These are phyloP conservation scores for Herpetomonas tarakana DNA, from an alignment of 208 protist species.

Conservation along the genomic window DNA sequence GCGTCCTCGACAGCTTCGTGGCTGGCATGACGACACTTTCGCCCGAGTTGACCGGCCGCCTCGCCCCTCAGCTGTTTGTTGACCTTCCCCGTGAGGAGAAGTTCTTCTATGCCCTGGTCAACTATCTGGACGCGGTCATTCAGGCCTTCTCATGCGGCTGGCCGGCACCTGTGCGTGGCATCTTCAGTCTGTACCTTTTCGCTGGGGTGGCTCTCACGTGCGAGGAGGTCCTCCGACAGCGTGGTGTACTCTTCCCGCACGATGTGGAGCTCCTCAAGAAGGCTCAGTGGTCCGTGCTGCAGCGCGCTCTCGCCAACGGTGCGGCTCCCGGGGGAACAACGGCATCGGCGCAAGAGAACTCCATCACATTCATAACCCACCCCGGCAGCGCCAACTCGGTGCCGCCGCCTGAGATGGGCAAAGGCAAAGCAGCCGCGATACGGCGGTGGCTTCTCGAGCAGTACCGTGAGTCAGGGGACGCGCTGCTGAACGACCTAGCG, in stretches of 20 bases:
- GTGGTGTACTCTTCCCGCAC: slow-evolving; percentile 28
- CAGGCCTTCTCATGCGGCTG: slow-evolving; percentile 60
- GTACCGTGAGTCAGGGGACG: slow-evolving; percentile 24
- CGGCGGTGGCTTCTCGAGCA: neutral
- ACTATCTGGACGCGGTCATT: slow-evolving; percentile 57
- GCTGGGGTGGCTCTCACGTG: slow-evolving; percentile 22
- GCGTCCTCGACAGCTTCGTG: slow-evolving; percentile 52
- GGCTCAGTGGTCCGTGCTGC: slow-evolving; percentile 34
- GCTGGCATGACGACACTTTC: slow-evolving; percentile 30
- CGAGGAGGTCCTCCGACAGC: slow-evolving; percentile 18
- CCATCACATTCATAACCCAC: too few species aligned
- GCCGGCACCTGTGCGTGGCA: slow-evolving; percentile 48
- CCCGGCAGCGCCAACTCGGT: too few species aligned
- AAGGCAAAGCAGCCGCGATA: too few species aligned
- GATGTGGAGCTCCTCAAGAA: slow-evolving; percentile 30
- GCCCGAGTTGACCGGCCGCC: slow-evolving; percentile 33
- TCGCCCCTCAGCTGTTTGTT: slow-evolving; percentile 62
- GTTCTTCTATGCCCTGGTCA: slow-evolving; percentile 63
- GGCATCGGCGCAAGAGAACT: neutral
- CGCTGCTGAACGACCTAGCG: slow-evolving; percentile 17
- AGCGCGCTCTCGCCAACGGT: slow-evolving; percentile 16
- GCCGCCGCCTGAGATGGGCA: too few species aligned
- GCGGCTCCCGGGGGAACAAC: neutral
- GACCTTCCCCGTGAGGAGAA: slow-evolving; percentile 49
- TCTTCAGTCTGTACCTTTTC: slow-evolving; percentile 62